Evolutionary conservation across 1,284 basidiomycete genomes (phyloP), one percentile per base, ranked within the genome.

Genomic region (Singerocomus rubriflavus): DNA sequence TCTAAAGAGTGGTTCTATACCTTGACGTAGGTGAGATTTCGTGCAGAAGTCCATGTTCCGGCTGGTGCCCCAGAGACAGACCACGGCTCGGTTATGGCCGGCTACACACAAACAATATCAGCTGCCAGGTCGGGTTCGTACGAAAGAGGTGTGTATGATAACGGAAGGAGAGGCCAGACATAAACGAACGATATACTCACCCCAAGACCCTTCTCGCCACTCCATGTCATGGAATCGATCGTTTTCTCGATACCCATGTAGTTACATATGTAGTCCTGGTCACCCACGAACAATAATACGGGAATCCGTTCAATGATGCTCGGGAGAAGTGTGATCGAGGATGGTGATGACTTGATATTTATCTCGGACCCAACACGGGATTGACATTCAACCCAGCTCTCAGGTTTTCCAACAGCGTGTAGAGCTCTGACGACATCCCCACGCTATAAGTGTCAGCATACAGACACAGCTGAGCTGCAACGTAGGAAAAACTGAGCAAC

Each of bases 261-360:
- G 68, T 98, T 98, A 74, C 94, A 99, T 57, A 98, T 96, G 46
- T 96, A 75, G 68, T 99, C 96, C 70, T 98, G 89, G 65, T 96
- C 94, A 13, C 96, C 96, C 0, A 86, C 93, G 62, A 98, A 99
- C 44, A 99, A 77, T 63, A 99, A 67, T n/a, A 98, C 79, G 1
- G 85, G 85, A 21, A 98, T 83, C 45, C 81, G 82, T 54, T 84
- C 79, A 29, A 98, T 74, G 5, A 99, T 74, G 4, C 75, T 74
- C 0, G 97, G 96, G 0, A 99, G 68, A 34, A 97, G 73, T 2
- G 79, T 80, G 50, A 96, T 82, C 0, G 91, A 81, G 0, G 93
- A 87, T 11, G 84, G 78, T 2, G 86, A 84, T 6, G 72, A 67
- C 31, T 66, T 67, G 50, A 82, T 75, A 37, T 73, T 71, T 62